phyloP scores from a whole-genome alignment of 495 filamentous ascomycete species.

The Aspergillus leporis region DNA sequence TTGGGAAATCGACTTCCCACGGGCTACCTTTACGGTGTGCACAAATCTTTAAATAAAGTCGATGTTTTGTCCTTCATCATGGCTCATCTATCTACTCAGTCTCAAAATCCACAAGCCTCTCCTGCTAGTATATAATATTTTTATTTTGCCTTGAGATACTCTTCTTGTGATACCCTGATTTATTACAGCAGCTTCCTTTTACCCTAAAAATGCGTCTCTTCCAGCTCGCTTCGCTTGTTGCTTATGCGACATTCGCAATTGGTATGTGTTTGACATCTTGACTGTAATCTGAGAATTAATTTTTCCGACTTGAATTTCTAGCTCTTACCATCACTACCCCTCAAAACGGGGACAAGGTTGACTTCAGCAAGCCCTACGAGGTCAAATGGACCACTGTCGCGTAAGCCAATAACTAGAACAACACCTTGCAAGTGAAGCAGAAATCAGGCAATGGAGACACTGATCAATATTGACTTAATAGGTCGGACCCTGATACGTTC shows the following conservation, averaged over 20 bases:
- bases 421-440: not conserved
- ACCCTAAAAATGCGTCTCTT: slow-evolving; percentile 22
- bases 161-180: slow-evolving; percentile 1
- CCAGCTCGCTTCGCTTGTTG: slow-evolving; percentile 20
- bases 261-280: slow-evolving; percentile 11
- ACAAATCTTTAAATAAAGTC: slow-evolving; percentile 7
- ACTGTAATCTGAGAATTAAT: slow-evolving; percentile 20
- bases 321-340: slow-evolving; percentile 24
- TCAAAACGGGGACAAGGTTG: slow-evolving; percentile 16
- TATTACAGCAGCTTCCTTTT: not conserved
- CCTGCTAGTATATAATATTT: not conserved
- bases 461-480: slow-evolving; percentile 5
- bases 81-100: not conserved
- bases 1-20: slow-evolving; percentile 9
- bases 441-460: not conserved
- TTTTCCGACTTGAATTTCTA: slow-evolving; percentile 14
- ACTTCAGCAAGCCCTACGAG: slow-evolving; percentile 25
- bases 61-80: not conserved
- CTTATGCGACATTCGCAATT: slow-evolving; percentile 26
- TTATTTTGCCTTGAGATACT: not conserved
- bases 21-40: slow-evolving; percentile 12
- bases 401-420: slow-evolving; percentile 8
- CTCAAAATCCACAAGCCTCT: too few relatives aligned
- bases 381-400: slow-evolving; percentile 20
- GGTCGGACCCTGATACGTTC: slow-evolving; percentile 30